phyloP scores from a whole-genome alignment of 176 grass and related monocot genomes.

The Triticum timopheevii region DNA sequence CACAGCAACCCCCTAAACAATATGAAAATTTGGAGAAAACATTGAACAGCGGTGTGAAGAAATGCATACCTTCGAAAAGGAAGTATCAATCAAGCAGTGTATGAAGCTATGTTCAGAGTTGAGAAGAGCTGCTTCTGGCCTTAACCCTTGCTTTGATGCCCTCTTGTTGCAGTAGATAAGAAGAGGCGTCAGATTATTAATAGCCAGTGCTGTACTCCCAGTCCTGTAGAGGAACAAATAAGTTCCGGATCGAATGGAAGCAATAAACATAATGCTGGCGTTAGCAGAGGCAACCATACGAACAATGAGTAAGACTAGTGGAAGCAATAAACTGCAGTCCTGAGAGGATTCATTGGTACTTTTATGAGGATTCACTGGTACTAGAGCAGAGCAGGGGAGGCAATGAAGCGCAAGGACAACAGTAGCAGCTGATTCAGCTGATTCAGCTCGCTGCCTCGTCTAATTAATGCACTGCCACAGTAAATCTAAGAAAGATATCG shows the following conservation, averaged over 20 bases:
- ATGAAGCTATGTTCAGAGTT: slow-evolving; percentile 24
- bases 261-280: slow-evolving; percentile 23
- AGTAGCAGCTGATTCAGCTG: background rate
- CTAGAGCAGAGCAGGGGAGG: background rate
- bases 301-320: slow-evolving; percentile 13
- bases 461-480: slow-evolving; percentile 15
- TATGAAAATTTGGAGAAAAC: background rate
- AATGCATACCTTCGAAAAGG: background rate
- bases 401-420: slow-evolving; percentile 37
- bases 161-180: slow-evolving; percentile 20
- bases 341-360: background rate
- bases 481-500: slow-evolving; percentile 3
- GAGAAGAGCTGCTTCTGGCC: background rate
- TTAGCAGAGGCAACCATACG: slow-evolving; percentile 22
- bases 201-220: slow-evolving; percentile 22
- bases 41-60: background rate
- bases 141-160: background rate
- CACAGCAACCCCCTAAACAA: background rate
- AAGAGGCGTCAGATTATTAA: background rate
- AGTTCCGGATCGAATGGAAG: slow-evolving; percentile 18
- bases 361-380: background rate
- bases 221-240: slow-evolving; percentile 35
- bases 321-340: slow-evolving; percentile 19
- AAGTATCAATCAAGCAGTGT: slow-evolving; percentile 9
- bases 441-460: background rate